Evolutionary conservation across 164 flowering plant species (phyloP).

Genomic region (grape (Vitis vinifera)): ASM3070453v1 NC_081812.1:16462501-16463000

Average conservation of each 20-base stretch:
- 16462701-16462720: conserved; percentile 18
- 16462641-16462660: conserved; percentile 43
- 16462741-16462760: conserved; percentile 24
- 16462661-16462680: conserved; percentile 38
- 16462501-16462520: conserved; percentile 22
- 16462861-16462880: conserved; percentile 27
- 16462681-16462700: conserved; percentile 23
- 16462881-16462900: conserved; percentile 32
- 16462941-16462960: conserved; percentile 30
- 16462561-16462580: conserved; percentile 15
- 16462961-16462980: conserved; percentile 51
- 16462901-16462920: conserved; percentile 30
- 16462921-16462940: conserved; percentile 34
- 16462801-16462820: conserved; percentile 40
- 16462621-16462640: conserved; percentile 38
- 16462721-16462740: conserved; percentile 32
- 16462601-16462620: conserved; percentile 21
- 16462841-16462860: conserved; percentile 33
- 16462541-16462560: conserved; percentile 16
- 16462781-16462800: conserved; percentile 39
- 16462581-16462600: conserved; percentile 33
- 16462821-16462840: conserved; percentile 4
- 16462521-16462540: conserved; percentile 22
- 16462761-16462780: conserved; percentile 37
- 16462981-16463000: conserved; percentile 44